Base-by-base conservation (phyloP, 768 basidiomycete species). In the Paxillus involutus region DNA sequence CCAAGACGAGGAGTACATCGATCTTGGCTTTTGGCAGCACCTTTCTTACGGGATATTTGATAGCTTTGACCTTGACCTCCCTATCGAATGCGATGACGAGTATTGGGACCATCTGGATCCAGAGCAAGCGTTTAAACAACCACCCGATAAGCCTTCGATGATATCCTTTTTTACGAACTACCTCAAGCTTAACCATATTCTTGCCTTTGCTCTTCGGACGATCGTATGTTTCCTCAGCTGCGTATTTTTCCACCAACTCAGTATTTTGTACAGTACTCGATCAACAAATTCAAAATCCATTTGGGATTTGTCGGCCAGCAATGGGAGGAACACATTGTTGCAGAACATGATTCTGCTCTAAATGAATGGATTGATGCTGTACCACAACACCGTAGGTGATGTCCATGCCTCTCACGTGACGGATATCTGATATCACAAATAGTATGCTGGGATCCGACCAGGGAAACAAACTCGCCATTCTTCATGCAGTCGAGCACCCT, bases 291-390 rank as follows among this genome's bases (percentile, higher is more conserved):
- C 1, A 80, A 80, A 61, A 70, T 82, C 8, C 66, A 82, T 4
- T 69, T 81, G 19, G 80, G 80, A 37, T 77, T 77, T 44, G 73
- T 73, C 17, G 75, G 83, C 53, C 72, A 55, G 56, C 69, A 84
- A 52, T 89, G 84, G 70, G 84, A 87, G 49, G 78, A 86, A 49
- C 79, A 80, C 37, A 78, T 84, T 19, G 83, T 92, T 4, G 79
- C 82, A 8, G 86, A 89, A 52, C 75, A 92, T 4, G 90, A 92
- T 70, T 84, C 86, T 4, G 81, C 83, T 3, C 71, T 92, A 63
- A 90, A 91, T 59, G 77, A 80, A n/a, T 92, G 90, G 90, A 78
- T 87, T 46, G 84, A 88, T 50, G 75, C 79, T 3, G 75, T 92
- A 3, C 90, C 90, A 3, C 66, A 73, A 63, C 70, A 73, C 39